Evolutionary conservation across 129 eudicot species (phyloP), one percentile per base, ranked within the genome.

Genomic region (Flaveria brownii): DNA sequence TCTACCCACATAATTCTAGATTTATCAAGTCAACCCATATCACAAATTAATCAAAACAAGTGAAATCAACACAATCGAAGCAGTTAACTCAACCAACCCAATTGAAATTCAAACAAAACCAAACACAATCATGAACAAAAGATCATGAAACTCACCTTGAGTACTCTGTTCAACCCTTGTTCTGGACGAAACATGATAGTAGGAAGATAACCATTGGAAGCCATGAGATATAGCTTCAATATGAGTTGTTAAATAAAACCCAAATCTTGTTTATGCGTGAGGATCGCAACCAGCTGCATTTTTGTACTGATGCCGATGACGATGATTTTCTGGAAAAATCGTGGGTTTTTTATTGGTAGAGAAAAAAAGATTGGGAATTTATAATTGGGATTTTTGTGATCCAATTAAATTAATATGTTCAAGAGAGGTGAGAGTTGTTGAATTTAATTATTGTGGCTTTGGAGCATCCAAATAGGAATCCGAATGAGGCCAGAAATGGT

Each of bases 201-300:
- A 69, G 83, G 89, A 60, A 79, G 88, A 77, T 74, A 86, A 0
- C 92, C 91, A 80, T 81, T 85, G 50, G 97, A 85, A 75, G 92
- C 92, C 97, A 91, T 83, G 60, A 83, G 73, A 78, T 80, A 85
- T 16, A 83, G 81, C 81, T 84, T 83, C 75, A 80, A 67, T 82
- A 74, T 82, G 45, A 78, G 72, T 57, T 17, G 28, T 25, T 42
- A 41, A 33, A 78, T 52, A 23, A 18, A 36, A 51, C 81, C 72
- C 14, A 70, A 56, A 71, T 80, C 82, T 73, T 79, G 46, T 61
- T 63, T 71, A 36, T 75, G 72, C 60, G 11, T 47, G 77, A 69
- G 83, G 86, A 78, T 71, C 77, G 41, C 41, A 36, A 36, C 51
- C 70, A 42, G 76, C 43, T 66, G 5, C 43, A 66, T 75, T 73